Evolutionary conservation across 805 yeast species (phyloP), one percentile per base, ranked within the genome.

Genomic region (Hanseniaspora mollemarum): DNA sequence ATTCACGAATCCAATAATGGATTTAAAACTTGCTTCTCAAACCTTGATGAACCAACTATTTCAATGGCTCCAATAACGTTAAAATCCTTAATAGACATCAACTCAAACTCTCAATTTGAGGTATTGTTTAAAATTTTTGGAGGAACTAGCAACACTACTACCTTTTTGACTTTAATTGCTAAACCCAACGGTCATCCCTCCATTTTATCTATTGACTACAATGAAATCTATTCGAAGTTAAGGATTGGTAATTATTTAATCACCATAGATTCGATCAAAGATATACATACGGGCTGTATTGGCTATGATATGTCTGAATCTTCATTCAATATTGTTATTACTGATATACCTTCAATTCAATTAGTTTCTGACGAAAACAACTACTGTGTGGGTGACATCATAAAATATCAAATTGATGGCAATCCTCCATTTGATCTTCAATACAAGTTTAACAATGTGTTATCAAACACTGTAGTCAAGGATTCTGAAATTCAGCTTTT

Each of bases 371-470:
- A 72, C 7, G 61, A 64, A 22, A 54, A 60, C 2, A 75, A 82
- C 58, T 82, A 80, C 60, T 92, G 99, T 73, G 95, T 90, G 25
- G 99, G 98, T 10, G 97, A 90, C 55, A 82, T 83, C 54, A 76
- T 92, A 24, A 72, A 82, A 1, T 85, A 85, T 61, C 75, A 81
- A 54, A 65, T 90, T 55, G 75, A 76, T 15, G 97, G 97, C 2
- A 69, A 76, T 3, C 77, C 94, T 0, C 96, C 96, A 19, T 87
- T 87, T 62, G 74, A 74, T 1, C 74, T 94, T 4, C 75, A 70
- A 46, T 92, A 92, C 62, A 73, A 73, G 25, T 88, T 90, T 67
- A 81, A 84, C 57, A 82, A 74, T 1, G 67, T 70, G 26, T 64
- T 66, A 31, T 78, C 81, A 56, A 75, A 71, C 54, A 81, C 92